Evolutionary conservation across 2,329 filamentous ascomycete genomes (phyloP), one percentile per base, ranked within the genome.

Genomic region (Hymenoscyphus fructigenus): DNA sequence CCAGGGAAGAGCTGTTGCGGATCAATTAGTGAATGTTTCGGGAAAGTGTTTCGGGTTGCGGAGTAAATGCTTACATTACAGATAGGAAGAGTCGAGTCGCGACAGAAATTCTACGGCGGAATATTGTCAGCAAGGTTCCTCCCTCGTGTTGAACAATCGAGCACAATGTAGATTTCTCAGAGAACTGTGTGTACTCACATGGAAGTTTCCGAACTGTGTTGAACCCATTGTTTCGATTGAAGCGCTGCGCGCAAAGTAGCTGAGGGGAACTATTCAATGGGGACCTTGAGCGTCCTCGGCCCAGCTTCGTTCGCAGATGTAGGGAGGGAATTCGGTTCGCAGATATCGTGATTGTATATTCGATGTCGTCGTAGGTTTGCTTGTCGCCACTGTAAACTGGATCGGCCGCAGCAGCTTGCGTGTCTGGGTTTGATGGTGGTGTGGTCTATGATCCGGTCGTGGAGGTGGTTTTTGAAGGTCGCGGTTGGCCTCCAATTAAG

Each of bases 21-120:
- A 55, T 14, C 28, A 61, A 61, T 61, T 56, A 61, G 60, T 28
- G 28, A 38, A n/a, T 15, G 28, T 20, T 36, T 32, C 20, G 7
- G 26, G 10, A 14, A 5, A 7, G 10, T n/a, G 28, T 3, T 57
- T 38, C 28, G 29, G 29, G 29, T 32, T 7, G 29, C 29, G 47
- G 14, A 36, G 15, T 34, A 10, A 29, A 29, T 61, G 85, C 89
- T 74, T 84, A 93, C 91, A 84, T 94, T 94, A 83, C 91, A 95
- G 73, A 94, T 83, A 62, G 91, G 91, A 73, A 94, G 82, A 65
- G 91, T 93, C 73, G 91, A 91, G 80, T 93, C 91, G 76, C 86
- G 89, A 83, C 91, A 95, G 77, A 95, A 93, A 76, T 90, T 81
- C 91, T 94, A 74, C 65, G 58, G 61, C 53, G 67, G 71, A 71